Base-by-base conservation (phyloP, 1,139 yeast genomes). In the Debaryomyces coudertii region DNA sequence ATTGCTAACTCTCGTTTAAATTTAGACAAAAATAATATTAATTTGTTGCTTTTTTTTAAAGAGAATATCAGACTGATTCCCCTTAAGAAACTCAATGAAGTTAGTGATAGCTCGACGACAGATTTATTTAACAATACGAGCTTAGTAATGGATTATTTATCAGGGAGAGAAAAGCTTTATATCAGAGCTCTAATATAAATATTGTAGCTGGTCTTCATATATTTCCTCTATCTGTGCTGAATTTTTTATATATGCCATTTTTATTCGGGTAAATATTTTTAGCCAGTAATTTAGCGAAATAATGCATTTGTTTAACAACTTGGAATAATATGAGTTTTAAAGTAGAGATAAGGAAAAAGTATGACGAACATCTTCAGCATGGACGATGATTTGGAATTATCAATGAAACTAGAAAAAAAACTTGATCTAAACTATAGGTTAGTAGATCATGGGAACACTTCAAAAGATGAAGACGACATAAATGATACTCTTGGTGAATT, bases 31-130 rank as follows among this genome's bases (percentile, higher is more conserved):
- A 52, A 58, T 38, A 48, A 51, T 16, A 47, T 63, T 25, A 55
- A 58, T 23, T 53, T 68, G 30, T 50, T 53, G 22, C 53, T 68
- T 28, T 52, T 62, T 35, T 69, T 68, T 50, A 59, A 61, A 46
- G 48, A 55, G 24, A 40, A 50, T 4, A 54, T 67, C 35, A 61
- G 57, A 29, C 68, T 71, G 1, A 57, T 68, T 20, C 53, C 59
- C 12, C 51, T 69, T 30, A 51, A 48, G 24, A 36, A 48, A 15
- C 24, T 15, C 12, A 12, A 15, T 18, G 42, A 39, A 9, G 22
- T 36, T 4, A n/a, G 24, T 7, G 16, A 27, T 20, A 18, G 9
- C 14, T 18, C 37, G 14, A n/a, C 20, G 1, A 36, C 40, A 40
- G 16, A 40, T 35, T 14, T 40, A 35, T 31, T 46, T 50, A 37